Evolutionary conservation across 2,329 filamentous ascomycete genomes (phyloP).

Genomic region (Botrytis deweyae): DNA sequence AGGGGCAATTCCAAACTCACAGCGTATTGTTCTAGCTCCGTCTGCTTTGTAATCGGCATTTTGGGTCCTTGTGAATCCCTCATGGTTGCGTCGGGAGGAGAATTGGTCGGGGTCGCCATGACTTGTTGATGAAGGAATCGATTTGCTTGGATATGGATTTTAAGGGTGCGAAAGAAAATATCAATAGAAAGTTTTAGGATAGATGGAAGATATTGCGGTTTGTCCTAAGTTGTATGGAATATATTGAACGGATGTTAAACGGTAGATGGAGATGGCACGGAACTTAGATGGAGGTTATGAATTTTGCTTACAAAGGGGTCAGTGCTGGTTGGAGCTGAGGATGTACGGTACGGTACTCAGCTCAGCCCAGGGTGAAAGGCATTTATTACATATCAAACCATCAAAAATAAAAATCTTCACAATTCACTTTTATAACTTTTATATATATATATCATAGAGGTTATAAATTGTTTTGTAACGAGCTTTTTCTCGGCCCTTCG

Average conservation of each 20-base stretch:
- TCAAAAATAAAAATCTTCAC: background rate
- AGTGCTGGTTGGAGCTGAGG: background rate
- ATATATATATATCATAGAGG: too few relatives aligned
- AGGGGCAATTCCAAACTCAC: background rate
- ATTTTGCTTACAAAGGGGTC: background rate
- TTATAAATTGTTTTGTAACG: too few relatives aligned
- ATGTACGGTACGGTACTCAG: background rate
- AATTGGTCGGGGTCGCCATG: background rate
- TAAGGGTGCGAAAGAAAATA: background rate
- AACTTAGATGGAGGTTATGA: constrained; percentile 2
- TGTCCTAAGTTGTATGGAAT: background rate
- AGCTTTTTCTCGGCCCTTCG: too few relatives aligned
- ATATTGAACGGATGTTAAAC: background rate
- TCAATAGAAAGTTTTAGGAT: background rate
- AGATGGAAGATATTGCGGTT: background rate
- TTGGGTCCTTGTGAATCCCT: background rate
- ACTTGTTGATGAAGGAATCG: too few relatives aligned
- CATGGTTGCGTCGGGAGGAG: background rate
- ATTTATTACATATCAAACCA: background rate
- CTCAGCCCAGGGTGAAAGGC: background rate
- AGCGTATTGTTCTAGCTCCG: background rate
- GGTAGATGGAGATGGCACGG: background rate
- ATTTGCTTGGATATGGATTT: background rate
- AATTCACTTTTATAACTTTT: too few relatives aligned
- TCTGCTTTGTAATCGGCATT: background rate